Evolutionary conservation across 257 asterid genomes (phyloP).

Genomic region (Capsicum pubescens): DNA sequence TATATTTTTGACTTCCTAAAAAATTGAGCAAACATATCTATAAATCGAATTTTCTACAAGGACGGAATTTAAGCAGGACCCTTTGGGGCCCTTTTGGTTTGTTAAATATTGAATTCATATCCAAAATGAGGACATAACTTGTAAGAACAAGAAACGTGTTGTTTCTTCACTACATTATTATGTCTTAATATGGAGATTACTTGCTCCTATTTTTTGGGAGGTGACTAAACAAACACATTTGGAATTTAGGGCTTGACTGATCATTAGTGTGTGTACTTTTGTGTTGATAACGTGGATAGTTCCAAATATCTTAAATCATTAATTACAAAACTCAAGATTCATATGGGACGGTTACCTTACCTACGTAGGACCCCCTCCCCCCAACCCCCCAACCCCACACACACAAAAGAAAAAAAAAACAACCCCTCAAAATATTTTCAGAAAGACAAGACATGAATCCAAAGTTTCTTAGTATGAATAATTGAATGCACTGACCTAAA

Average conservation of each 20-base stretch:
- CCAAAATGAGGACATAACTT: not conserved
- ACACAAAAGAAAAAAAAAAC: no score
- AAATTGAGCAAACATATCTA: no score
- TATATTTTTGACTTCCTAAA: no score
- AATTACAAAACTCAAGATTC: not conserved
- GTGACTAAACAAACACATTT: not conserved
- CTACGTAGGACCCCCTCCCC: no score
- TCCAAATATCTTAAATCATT: not conserved
- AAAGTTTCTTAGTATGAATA: not conserved
- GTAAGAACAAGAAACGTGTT: not conserved
- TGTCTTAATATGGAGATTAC: not conserved
- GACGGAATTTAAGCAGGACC: not conserved
- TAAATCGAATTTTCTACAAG: no score
- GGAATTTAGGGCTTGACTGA: not conserved
- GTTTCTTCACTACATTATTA: not conserved
- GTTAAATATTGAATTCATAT: not conserved
- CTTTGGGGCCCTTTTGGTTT: not conserved
- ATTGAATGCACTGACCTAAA: conserved; percentile 17
- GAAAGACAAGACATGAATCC: no score
- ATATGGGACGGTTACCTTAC: not conserved
- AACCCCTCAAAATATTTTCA: no score
- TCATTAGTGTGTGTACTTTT: not conserved
- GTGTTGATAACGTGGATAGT: not conserved
- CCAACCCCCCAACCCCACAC: no score
- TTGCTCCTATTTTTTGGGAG: conserved; percentile 7